These are phyloP conservation scores for Botrytis medusae DNA, from an alignment of 2,329 filamentous ascomycete genomes.

Conservation along the genomic window DNA sequence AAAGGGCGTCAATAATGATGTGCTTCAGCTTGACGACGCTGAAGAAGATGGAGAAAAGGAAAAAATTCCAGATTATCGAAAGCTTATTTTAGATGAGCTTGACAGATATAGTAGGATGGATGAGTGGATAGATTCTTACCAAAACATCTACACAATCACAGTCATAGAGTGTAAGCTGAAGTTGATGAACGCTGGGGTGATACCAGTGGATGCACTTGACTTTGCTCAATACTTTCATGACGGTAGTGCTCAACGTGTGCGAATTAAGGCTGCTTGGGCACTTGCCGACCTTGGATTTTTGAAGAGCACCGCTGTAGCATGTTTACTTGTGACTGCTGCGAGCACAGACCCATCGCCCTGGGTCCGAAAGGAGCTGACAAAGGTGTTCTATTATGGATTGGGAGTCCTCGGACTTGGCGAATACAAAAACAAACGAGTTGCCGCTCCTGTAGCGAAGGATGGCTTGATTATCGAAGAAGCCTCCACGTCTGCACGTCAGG, in stretches of 20 bases:
- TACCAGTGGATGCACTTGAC: constrained; percentile 52
- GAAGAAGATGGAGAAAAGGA: constrained; percentile 46
- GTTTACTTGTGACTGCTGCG: constrained; percentile 56
- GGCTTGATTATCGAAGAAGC: constrained; percentile 48
- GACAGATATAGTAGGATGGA: constrained; percentile 67
- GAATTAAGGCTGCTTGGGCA: constrained; percentile 65
- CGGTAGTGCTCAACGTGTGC: constrained; percentile 60
- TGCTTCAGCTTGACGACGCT: constrained; percentile 43
- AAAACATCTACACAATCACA: constrained; percentile 65
- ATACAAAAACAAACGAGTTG: constrained; percentile 40
- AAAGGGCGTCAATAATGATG: constrained; percentile 35
- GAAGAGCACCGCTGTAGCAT: constrained; percentile 54
- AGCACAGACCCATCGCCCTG: constrained; percentile 64
- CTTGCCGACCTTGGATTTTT: constrained; percentile 63
- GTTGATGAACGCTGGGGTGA: constrained; percentile 64
- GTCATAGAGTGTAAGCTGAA: constrained; percentile 60
- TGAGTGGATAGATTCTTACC: constrained; percentile 66
- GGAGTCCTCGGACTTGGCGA: constrained; percentile 66
- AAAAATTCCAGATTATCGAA: constrained; percentile 42
- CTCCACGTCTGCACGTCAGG: constrained; percentile 48
- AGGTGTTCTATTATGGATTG: constrained; percentile 58
- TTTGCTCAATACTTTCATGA: constrained; percentile 67
- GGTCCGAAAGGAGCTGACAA: constrained; percentile 59
- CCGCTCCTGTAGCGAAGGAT: constrained; percentile 25
- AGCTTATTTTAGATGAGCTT: constrained; percentile 56